Conservation (phyloP, 768 basidiomycete genomes). For the Leccinum ochraceum region DNA sequence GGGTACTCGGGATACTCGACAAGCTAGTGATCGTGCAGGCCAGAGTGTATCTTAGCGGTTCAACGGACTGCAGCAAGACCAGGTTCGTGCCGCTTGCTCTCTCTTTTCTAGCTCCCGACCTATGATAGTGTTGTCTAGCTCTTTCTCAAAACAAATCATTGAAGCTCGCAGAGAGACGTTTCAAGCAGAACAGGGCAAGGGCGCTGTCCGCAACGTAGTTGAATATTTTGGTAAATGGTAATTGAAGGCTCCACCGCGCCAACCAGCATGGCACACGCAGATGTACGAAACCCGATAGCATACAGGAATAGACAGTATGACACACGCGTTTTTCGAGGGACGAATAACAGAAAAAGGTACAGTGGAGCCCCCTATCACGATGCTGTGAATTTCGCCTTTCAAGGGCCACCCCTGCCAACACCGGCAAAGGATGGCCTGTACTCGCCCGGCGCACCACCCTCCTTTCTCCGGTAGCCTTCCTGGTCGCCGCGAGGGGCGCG, state of each 20-base stretch:
- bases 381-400: slow-evolving; percentile 27
- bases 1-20: slow-evolving; percentile 55
- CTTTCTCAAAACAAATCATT: not conserved
- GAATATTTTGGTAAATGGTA: too few relatives aligned
- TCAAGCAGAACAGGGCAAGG: not conserved
- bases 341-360: not conserved
- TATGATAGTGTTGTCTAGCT: not conserved
- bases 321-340: slow-evolving; percentile 19
- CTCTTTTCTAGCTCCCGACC: not conserved
- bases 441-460: slow-evolving; percentile 83
- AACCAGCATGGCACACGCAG: not conserved
- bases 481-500: slow-evolving; percentile 87
- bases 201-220: not conserved
- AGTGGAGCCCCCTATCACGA: not conserved
- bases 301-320: slow-evolving; percentile 24
- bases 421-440: slow-evolving; percentile 88
- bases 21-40: slow-evolving; percentile 53
- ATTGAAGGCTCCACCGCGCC: not conserved
- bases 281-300: slow-evolving; percentile 10
- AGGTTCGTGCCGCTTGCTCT: slow-evolving; percentile 38
- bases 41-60: slow-evolving; percentile 53
- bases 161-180: not conserved
- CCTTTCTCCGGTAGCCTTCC: slow-evolving; percentile 89
- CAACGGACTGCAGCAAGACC: slow-evolving; percentile 44
- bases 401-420: slow-evolving; percentile 85